These are phyloP conservation scores for Candolleomyces efflorescens DNA, from an alignment of 768 basidiomycete genomes.

Conservation along the genomic window DNA sequence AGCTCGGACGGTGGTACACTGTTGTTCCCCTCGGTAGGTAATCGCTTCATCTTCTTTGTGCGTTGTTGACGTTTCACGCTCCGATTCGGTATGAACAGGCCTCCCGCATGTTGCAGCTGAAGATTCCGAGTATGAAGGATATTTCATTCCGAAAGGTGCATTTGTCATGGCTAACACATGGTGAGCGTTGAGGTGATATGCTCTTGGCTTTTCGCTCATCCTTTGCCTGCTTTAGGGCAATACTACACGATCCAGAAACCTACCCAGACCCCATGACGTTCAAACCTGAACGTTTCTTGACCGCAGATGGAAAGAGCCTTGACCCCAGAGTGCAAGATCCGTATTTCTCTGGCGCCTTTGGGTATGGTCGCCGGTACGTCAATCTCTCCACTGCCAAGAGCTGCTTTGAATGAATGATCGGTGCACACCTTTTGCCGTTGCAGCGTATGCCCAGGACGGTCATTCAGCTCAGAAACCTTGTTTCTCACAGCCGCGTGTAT, in stretches of 20 bases:
- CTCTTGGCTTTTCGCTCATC: not conserved
- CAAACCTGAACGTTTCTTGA: not conserved
- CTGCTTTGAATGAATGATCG: not conserved
- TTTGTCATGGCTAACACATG: constrained; percentile 16
- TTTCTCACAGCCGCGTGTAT: constrained; percentile 9
- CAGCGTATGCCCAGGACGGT: constrained; percentile 2
- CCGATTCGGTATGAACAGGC: not conserved
- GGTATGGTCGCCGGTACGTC: constrained; percentile 13
- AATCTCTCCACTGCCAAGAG: not conserved
- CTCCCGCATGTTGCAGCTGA: not conserved
- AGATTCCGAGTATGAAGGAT: constrained; percentile 17
- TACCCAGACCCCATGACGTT: not conserved
- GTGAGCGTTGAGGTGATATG: not conserved
- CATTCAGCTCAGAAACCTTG: constrained; percentile 1
- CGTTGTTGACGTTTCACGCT: constrained; percentile 12
- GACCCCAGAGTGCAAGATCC: not conserved
- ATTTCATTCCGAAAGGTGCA: constrained; percentile 18
- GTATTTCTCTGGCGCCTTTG: constrained; percentile 11
- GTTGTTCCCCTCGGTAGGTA: constrained; percentile 22
- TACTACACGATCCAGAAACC: not conserved
- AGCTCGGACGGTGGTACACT: constrained; percentile 10
- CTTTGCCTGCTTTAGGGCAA: not conserved
- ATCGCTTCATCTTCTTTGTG: constrained; percentile 30
- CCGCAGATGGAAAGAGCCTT: not conserved
- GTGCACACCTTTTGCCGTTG: not conserved